Conservation (phyloP, 2,329 filamentous ascomycete species). For the Dothideomycetes sp. region DNA sequence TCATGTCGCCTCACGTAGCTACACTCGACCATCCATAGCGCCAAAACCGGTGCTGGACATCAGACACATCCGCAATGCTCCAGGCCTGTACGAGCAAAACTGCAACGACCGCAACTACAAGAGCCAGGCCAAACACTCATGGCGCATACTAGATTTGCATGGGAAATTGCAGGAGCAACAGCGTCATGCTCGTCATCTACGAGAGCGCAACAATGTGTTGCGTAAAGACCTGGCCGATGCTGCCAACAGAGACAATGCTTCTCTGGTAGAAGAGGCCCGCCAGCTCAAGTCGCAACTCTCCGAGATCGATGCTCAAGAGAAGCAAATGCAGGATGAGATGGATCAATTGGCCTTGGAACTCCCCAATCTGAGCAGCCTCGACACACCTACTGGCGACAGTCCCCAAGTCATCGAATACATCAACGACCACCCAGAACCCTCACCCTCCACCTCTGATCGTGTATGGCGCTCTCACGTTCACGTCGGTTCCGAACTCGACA, state of each 20-base stretch:
- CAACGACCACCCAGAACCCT: slow-evolving; percentile 53
- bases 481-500: slow-evolving; percentile 73
- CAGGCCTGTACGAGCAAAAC: slow-evolving; percentile 70
- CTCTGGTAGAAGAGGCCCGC: slow-evolving; percentile 54
- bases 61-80: slow-evolving; percentile 81
- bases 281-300: slow-evolving; percentile 54
- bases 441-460: slow-evolving; percentile 30
- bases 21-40: slow-evolving; percentile 56
- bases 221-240: slow-evolving; percentile 21
- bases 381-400: slow-evolving; percentile 63
- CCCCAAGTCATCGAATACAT: slow-evolving; percentile 65
- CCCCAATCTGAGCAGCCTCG: slow-evolving; percentile 73
- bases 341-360: slow-evolving; percentile 64
- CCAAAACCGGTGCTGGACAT: slow-evolving; percentile 75
- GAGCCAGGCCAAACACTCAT: slow-evolving; percentile 42
- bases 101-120: slow-evolving; percentile 79
- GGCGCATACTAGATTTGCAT: slow-evolving; percentile 43
- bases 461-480: slow-evolving; percentile 70
- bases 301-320: slow-evolving; percentile 53
- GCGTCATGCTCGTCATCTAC: slow-evolving; percentile 48
- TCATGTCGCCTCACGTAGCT: slow-evolving; percentile 18
- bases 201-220: slow-evolving; percentile 58
- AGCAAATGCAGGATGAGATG: slow-evolving; percentile 55
- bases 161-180: slow-evolving; percentile 44
- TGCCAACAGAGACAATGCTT: slow-evolving; percentile 8